Evolutionary conservation across 352 stramenopile genomes (phyloP).

Genomic region (Phytophthora sojae): DNA sequence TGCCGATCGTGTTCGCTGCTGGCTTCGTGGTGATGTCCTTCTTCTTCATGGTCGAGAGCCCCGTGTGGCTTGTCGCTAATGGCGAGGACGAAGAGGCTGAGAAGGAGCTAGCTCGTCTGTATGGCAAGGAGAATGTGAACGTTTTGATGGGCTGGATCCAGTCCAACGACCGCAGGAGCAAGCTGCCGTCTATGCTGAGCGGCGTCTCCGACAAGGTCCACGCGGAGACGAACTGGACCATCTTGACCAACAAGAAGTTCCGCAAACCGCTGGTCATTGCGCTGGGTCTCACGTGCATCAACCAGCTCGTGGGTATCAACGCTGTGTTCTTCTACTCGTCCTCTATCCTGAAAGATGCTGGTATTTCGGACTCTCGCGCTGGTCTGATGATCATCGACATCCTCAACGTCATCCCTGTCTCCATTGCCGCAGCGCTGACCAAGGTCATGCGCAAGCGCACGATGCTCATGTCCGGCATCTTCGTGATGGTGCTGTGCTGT

Average conservation of each 20-base stretch:
- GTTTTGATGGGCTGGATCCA: constrained; percentile 44
- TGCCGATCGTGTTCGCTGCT: constrained; percentile 42
- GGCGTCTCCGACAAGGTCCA: constrained; percentile 4
- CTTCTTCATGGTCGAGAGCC: constrained; percentile 55
- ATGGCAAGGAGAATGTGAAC: constrained; percentile 44
- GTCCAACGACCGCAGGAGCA: constrained; percentile 27
- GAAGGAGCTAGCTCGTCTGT: constrained; percentile 35
- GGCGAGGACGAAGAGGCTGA: constrained; percentile 35
- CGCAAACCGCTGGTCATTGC: constrained; percentile 51
- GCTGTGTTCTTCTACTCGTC: constrained; percentile 75
- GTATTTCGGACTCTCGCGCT: constrained; percentile 52
- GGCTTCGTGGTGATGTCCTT: constrained; percentile 36
- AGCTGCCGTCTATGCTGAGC: constrained; percentile 33
- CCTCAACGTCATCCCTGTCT: constrained; percentile 55
- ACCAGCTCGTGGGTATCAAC: constrained; percentile 73
- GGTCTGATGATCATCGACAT: constrained; percentile 65
- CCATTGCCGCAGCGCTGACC: constrained; percentile 36
- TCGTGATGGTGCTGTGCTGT: constrained; percentile 48
- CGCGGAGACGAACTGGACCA: constrained; percentile 25
- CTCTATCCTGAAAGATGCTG: constrained; percentile 60
- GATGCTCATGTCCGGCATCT: constrained; percentile 50
- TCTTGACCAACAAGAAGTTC: constrained; percentile 38
- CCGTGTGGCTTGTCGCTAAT: constrained; percentile 52
- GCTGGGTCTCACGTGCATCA: constrained; percentile 47
- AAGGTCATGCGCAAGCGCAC: constrained; percentile 47